A percentile compares a stretch with the other conserved stretches of the same genome.
phyloP scores from a whole-genome alignment of 805 yeast genomes.

The Komagataella pseudopastoris region DNA sequence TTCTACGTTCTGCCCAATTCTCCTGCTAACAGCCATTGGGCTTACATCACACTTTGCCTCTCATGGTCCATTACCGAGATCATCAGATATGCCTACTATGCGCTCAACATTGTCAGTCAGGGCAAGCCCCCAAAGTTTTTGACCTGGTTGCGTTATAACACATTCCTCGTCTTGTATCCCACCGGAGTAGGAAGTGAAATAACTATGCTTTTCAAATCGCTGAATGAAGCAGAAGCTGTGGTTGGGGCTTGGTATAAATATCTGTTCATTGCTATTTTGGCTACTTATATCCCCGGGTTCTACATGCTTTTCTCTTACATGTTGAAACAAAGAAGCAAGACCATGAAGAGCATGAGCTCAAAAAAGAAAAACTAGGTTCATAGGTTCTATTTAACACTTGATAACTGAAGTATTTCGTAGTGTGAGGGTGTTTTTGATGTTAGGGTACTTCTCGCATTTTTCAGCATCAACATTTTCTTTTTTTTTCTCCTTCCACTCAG shows the following conservation, averaged over 20 bases:
- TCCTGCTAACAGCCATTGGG: conserved; percentile 45
- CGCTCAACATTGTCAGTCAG: conserved; percentile 40
- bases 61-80: conserved; percentile 97
- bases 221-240: conserved; percentile 48
- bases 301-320: conserved; percentile 76
- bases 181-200: conserved; percentile 85
- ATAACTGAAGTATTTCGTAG: neutral
- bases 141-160: conserved; percentile 67
- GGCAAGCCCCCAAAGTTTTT: conserved; percentile 44
- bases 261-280: conserved; percentile 40
- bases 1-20: conserved; percentile 62
- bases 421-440: neutral
- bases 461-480: neutral
- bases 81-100: conserved; percentile 80
- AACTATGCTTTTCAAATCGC: conserved; percentile 51
- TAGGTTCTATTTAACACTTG: neutral
- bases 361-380: conserved; percentile 1
- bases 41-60: conserved; percentile 51
- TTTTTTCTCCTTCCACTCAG: neutral
- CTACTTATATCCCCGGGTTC: conserved; percentile 76
- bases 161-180: conserved; percentile 78
- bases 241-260: conserved; percentile 39
- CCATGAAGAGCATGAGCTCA: conserved; percentile 30
- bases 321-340: conserved; percentile 79
- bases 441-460: neutral